Evolutionary conservation across 176 grass and related monocot species (phyloP).

Genomic region (Aegilops umbellulata): DNA sequence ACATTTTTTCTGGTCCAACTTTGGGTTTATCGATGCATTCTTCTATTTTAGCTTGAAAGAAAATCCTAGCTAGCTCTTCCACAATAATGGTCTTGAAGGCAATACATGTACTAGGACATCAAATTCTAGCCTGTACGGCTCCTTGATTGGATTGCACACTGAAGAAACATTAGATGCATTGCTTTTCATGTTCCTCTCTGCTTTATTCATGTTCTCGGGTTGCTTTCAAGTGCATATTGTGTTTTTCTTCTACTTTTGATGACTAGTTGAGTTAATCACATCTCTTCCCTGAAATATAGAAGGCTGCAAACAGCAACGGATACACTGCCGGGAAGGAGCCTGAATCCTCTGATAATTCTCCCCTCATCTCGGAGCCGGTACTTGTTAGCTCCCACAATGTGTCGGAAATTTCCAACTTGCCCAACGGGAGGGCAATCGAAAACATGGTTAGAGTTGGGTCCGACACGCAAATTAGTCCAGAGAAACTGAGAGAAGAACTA

Average conservation of each 20-base stretch:
- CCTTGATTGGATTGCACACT: background rate
- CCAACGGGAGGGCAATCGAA: constrained; percentile 6
- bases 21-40: background rate
- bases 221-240: background rate
- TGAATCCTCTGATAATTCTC: constrained; percentile 48
- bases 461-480: constrained; percentile 13
- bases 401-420: constrained; percentile 37
- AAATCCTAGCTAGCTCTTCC: background rate
- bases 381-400: constrained; percentile 49
- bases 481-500: constrained; percentile 55
- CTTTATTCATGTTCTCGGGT: constrained; percentile 3
- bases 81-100: background rate
- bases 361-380: constrained; percentile 76
- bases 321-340: constrained; percentile 41
- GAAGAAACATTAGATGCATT: background rate
- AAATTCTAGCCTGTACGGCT: background rate
- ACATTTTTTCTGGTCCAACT: background rate
- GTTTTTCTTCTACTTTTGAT: background rate
- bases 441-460: constrained; percentile 34
- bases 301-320: constrained; percentile 53
- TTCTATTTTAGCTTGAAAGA: background rate
- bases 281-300: constrained; percentile 38
- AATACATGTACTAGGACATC: background rate
- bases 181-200: background rate
- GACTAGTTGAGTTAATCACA: background rate